Evolutionary conservation across 805 yeast genomes (phyloP), one percentile per base, ranked within the genome.

Genomic region (Suhomyces canberraensis): DNA sequence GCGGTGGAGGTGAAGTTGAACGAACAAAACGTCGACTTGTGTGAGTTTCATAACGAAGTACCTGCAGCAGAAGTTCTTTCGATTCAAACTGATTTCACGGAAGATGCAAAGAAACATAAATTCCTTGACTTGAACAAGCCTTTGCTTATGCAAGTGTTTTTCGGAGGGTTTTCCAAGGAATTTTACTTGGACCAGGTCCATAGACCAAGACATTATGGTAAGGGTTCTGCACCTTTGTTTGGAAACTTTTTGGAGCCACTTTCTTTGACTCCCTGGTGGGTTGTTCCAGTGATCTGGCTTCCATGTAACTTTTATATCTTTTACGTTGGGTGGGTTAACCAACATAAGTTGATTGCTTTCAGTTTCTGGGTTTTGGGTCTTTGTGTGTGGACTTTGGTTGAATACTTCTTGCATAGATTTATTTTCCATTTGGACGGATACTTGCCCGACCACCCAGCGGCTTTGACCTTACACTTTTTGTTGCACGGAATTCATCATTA

Each of bases 401-500:
- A 93, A 67, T 93, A 93, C 60, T 47, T 75, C 26, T 46, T 93
- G 56, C 99, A 93, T 60, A 79, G 99, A 51, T 89, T 89, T 60
- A 61, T 93, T 42, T 93, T 93, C 81, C 99, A 93, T 59, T 69
- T 93, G 54, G 99, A 93, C 60, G 70, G 78, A 35, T 77, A 81
- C 57, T 73, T 95, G 41, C 99, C 99, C 11, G 84, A 86, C 45
- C 76, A 84, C 61, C 81, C 78, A 33, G 32, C 76, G 15, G 84
- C 86, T 6, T 81, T 84, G 52, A 78, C 95, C 1, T 40, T 89
- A 29, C 99, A 93, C 62, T 93, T 93, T 71, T 61, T 89, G 40
- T 70, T 91, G 47, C 99, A 93, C 53, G 99, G 99, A 39, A 84
- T 90, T 35, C 99, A 93, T 61, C 99, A 93, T 63, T 93, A 86